Conservation (phyloP, 1,284 basidiomycete species). For the Moniliophthora roreri region DNA sequence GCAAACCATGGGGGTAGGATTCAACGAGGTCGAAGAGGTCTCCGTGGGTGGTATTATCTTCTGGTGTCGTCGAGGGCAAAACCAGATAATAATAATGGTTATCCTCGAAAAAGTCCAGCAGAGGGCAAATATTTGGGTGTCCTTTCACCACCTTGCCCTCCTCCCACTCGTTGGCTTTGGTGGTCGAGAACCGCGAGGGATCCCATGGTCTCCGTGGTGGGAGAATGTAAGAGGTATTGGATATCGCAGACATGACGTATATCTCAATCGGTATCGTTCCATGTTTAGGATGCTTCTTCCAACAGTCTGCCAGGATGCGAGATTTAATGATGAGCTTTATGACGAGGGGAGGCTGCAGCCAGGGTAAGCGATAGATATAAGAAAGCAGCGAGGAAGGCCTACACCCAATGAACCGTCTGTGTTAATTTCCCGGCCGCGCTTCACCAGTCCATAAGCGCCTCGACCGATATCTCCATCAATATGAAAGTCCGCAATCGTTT, state of each 20-base stretch:
- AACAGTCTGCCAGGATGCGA: conserved; percentile 97
- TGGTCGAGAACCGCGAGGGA: conserved; percentile 50
- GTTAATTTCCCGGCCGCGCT: conserved; percentile 81
- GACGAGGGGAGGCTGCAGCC: conserved; percentile 68
- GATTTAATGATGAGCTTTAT: conserved; percentile 99
- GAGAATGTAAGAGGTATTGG: conserved; percentile 71
- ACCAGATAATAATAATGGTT: conserved; percentile 95
- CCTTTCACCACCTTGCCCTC: conserved; percentile 74
- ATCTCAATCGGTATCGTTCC: conserved; percentile 99
- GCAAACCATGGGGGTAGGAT: conserved; percentile 82
- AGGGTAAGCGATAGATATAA: conserved; percentile 4
- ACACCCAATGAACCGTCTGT: conserved; percentile 81
- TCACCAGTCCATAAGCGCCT: conserved; percentile 97
- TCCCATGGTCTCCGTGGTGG: conserved; percentile 80
- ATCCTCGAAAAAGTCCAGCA: conserved; percentile 98
- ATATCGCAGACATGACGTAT: conserved; percentile 93
- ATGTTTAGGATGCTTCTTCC: conserved; percentile 94
- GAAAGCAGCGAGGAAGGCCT: conserved; percentile 35
- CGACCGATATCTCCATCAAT: conserved; percentile 88
- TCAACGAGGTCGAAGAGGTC: conserved; percentile 98
- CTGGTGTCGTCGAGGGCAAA: conserved; percentile 68
- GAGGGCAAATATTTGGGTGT: conserved; percentile 90
- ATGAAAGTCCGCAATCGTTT: conserved; percentile 75
- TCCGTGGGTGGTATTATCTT: conserved; percentile 54
- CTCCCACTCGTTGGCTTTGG: conserved; percentile 47